phyloP scores from a whole-genome alignment of 768 basidiomycete genomes.

The Pleurotus pulmonarius region DNA sequence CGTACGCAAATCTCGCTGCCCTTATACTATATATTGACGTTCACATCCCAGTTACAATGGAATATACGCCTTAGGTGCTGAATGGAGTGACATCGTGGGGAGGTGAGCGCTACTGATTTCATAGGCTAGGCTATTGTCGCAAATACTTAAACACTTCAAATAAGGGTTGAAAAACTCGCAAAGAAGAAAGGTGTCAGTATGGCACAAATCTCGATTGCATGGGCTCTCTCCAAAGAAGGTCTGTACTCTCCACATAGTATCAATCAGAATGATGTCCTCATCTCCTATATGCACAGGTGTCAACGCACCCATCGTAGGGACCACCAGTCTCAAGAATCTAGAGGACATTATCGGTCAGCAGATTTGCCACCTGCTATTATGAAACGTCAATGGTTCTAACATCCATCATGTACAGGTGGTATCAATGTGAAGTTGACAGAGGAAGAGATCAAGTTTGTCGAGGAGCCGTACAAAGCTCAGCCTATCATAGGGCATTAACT shows the following conservation, averaged over 20 bases:
- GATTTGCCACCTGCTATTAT: too few relatives aligned
- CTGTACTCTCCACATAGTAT: not conserved
- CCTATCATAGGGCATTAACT: slow-evolving; percentile 36
- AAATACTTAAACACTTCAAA: not conserved
- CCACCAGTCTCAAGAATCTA: slow-evolving; percentile 40
- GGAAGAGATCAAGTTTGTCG: slow-evolving; percentile 45
- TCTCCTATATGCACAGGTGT: slow-evolving; percentile 20
- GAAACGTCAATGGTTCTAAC: not conserved
- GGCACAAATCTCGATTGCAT: slow-evolving; percentile 43
- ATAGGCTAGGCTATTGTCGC: slow-evolving; percentile 9
- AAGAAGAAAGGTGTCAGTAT: slow-evolving; percentile 39
- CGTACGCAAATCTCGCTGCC: slow-evolving; percentile 5
- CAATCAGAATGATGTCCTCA: too few relatives aligned
- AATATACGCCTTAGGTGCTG: too few relatives aligned
- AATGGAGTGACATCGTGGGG: slow-evolving; percentile 19
- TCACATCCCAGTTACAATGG: too few relatives aligned
- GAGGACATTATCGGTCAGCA: slow-evolving; percentile 39
- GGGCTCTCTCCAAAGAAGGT: slow-evolving; percentile 35
- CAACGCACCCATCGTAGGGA: slow-evolving; percentile 47
- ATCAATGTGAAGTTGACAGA: slow-evolving; percentile 41
- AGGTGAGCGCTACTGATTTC: slow-evolving; percentile 19
- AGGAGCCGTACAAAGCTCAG: slow-evolving; percentile 47
- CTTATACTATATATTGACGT: too few relatives aligned
- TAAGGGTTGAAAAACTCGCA: slow-evolving; percentile 41
- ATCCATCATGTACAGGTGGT: slow-evolving; percentile 21